phyloP scores from a whole-genome alignment of 2,329 filamentous ascomycete species.

The Taxawa tesnikishii region DNA sequence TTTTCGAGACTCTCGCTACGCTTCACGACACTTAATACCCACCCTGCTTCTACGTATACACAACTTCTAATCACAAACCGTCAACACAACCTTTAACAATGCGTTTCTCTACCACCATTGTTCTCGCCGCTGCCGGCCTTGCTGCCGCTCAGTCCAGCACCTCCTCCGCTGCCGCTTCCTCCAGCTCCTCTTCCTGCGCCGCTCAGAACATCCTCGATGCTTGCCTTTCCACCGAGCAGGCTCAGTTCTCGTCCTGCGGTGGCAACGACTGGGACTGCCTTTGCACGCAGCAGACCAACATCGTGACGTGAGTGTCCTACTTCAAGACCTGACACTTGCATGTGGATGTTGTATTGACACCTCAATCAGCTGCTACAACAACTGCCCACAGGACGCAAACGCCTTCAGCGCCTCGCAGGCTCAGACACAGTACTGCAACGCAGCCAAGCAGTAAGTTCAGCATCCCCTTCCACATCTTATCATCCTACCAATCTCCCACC shows the following conservation, averaged over 20 bases:
- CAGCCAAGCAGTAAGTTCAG: constrained; percentile 5
- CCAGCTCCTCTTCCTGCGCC: constrained; percentile 22
- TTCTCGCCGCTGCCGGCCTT: too few relatives aligned
- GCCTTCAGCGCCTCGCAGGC: constrained; percentile 5
- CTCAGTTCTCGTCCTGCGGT: constrained; percentile 30
- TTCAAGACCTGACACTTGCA: too few relatives aligned
- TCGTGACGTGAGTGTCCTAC: constrained; percentile 43
- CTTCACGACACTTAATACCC: constrained; percentile 16
- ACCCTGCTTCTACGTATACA: background rate
- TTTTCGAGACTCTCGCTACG: too few relatives aligned
- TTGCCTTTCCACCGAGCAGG: constrained; percentile 30
- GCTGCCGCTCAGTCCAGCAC: constrained; percentile 7
- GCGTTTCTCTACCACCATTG: background rate
- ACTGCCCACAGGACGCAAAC: constrained; percentile 37
- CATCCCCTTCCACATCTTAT: background rate
- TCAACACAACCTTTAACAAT: background rate
- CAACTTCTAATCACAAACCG: background rate
- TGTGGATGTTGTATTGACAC: too few relatives aligned
- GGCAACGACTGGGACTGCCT: constrained; percentile 44
- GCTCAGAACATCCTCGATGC: constrained; percentile 37
- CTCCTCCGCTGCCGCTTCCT: constrained; percentile 24
- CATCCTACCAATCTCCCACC: too few relatives aligned
- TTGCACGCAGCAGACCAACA: constrained; percentile 39
- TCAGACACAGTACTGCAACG: constrained; percentile 7
- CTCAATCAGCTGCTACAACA: too few relatives aligned